These are phyloP conservation scores for Cronartium quercuum DNA, from an alignment of 1,284 basidiomycete genomes.

Conservation along the genomic window DNA sequence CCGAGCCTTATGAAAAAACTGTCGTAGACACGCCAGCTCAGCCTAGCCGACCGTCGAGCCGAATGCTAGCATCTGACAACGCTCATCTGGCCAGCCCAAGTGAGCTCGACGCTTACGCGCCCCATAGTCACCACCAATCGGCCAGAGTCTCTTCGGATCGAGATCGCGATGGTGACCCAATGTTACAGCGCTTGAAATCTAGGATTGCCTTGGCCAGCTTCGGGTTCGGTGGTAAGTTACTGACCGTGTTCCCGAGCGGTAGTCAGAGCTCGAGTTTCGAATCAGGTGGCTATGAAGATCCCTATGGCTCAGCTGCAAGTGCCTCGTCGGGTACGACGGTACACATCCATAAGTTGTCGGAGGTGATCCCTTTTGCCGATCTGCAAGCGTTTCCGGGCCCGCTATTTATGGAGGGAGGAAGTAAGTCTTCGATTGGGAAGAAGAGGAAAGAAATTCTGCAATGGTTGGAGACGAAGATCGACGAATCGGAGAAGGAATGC, in stretches of 20 bases:
- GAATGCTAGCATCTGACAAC: neutral
- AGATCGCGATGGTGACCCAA: slow-evolving; percentile 21
- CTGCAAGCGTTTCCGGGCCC: slow-evolving; percentile 34
- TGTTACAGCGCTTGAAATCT: slow-evolving; percentile 12
- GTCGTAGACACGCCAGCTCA: neutral
- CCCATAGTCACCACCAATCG: neutral
- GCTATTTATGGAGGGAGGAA: slow-evolving; percentile 38
- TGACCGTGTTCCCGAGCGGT: slow-evolving; percentile 50
- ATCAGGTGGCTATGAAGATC: slow-evolving; percentile 20
- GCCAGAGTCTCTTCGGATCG: neutral
- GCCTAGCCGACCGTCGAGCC: neutral
- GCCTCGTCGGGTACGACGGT: slow-evolving; percentile 1
- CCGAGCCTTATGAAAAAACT: neutral
- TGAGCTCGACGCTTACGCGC: slow-evolving; percentile 8
- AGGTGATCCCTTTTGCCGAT: slow-evolving; percentile 23
- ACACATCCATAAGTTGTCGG: slow-evolving; percentile 13
- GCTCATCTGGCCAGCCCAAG: neutral
- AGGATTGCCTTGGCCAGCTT: slow-evolving; percentile 59
- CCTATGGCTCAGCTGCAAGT: slow-evolving; percentile 6
- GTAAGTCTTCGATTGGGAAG: slow-evolving; percentile 29
- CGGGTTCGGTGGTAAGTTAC: slow-evolving; percentile 85
- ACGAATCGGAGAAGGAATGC: slow-evolving; percentile 22
- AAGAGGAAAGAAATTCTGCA: slow-evolving; percentile 27
- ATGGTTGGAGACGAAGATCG: slow-evolving; percentile 25
- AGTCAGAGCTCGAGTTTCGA: neutral